These are phyloP conservation scores for Suillus variegatus DNA, from an alignment of 768 basidiomycete species.

Conservation along the genomic window DNA sequence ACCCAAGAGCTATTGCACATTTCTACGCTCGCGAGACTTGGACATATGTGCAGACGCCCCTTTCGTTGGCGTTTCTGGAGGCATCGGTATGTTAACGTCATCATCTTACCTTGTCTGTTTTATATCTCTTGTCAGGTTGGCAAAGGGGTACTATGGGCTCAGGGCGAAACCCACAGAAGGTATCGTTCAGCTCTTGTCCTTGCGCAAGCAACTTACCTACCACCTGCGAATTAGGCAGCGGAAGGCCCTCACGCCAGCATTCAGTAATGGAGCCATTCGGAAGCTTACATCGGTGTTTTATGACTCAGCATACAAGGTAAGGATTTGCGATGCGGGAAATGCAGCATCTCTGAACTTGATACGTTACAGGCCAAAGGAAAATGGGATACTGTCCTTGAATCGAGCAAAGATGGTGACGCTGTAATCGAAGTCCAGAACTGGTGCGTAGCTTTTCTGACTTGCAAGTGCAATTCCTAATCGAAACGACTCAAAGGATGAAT, in stretches of 20 bases:
- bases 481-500: too few relatives aligned
- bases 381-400: conserved; percentile 33
- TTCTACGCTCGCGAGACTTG: conserved; percentile 52
- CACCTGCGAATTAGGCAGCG: conserved; percentile 28
- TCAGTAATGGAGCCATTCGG: conserved; percentile 43
- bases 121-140: conserved; percentile 19
- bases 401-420: conserved; percentile 21
- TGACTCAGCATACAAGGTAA: conserved; percentile 45
- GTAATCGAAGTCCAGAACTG: conserved; percentile 52
- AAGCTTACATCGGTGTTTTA: conserved; percentile 39
- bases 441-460: conserved; percentile 22
- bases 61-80: conserved; percentile 35
- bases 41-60: conserved; percentile 44
- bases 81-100: conserved; percentile 6
- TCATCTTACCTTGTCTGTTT: not conserved
- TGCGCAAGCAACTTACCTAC: conserved; percentile 23
- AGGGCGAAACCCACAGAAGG: conserved; percentile 49
- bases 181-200: conserved; percentile 13
- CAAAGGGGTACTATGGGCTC: conserved; percentile 28
- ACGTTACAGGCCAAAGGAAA: conserved; percentile 27
- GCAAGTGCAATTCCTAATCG: too few relatives aligned
- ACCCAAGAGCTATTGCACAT: conserved; percentile 51
- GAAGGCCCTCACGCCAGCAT: conserved; percentile 41
- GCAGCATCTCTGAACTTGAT: not conserved
- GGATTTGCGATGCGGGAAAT: not conserved